Conservation (phyloP, 2,329 filamentous ascomycete genomes). For the Penicillium sumatraense region DNA sequence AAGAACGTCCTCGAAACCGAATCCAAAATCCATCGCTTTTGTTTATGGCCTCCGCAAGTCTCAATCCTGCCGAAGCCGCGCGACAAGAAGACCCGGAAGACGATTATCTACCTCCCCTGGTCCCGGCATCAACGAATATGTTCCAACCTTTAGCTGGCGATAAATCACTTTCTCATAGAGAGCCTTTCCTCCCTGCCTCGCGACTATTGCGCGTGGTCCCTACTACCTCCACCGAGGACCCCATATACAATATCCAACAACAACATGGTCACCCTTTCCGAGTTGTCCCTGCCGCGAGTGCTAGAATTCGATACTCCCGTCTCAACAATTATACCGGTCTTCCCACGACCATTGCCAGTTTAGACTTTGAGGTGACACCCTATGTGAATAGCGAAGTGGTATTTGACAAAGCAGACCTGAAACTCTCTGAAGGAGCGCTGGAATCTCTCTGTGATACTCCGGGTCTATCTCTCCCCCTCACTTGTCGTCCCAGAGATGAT, state of each 20-base stretch:
- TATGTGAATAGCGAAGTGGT: slow-evolving; percentile 55
- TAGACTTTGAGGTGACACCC: slow-evolving; percentile 61
- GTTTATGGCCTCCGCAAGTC: slow-evolving; percentile 55
- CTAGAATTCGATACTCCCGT: slow-evolving; percentile 60
- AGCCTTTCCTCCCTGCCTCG: slow-evolving; percentile 62
- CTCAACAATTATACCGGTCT: slow-evolving; percentile 48
- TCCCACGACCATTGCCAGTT: slow-evolving; percentile 55
- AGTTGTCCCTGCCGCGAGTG: slow-evolving; percentile 60
- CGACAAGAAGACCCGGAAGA: slow-evolving; percentile 46
- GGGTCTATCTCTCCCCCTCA: slow-evolving; percentile 42
- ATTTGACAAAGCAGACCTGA: slow-evolving; percentile 54
- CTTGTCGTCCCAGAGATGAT: slow-evolving; percentile 59
- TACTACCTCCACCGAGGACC: slow-evolving; percentile 52
- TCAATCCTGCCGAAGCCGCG: slow-evolving; percentile 49
- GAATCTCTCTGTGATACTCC: slow-evolving; percentile 46
- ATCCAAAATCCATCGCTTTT: slow-evolving; percentile 61
- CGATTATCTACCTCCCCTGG: slow-evolving; percentile 58
- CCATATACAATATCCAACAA: slow-evolving; percentile 58
- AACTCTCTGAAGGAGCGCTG: slow-evolving; percentile 53
- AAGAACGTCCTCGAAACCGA: slow-evolving; percentile 54
- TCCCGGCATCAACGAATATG: slow-evolving; percentile 63
- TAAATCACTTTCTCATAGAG: slow-evolving; percentile 50
- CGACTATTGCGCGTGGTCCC: slow-evolving; percentile 62
- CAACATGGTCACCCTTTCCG: slow-evolving; percentile 58
- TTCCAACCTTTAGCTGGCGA: slow-evolving; percentile 60